Conservation (phyloP, 2,329 filamentous ascomycete genomes). For the Knoxdaviesia proteae region DNA sequence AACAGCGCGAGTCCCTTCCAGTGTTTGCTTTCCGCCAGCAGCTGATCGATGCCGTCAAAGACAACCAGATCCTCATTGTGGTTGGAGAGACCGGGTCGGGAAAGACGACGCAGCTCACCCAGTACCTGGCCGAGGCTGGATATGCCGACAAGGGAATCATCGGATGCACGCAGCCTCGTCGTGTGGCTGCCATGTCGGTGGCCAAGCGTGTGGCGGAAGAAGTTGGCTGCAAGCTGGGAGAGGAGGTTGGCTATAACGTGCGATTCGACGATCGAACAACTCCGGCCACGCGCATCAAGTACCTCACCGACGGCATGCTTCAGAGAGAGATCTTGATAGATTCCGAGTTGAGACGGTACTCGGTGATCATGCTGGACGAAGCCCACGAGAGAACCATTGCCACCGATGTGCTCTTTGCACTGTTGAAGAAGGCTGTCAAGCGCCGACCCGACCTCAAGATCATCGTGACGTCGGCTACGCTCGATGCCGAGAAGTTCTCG, state of each 20-base stretch:
- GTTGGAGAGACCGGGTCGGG: constrained; percentile 94
- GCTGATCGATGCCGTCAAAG: constrained; percentile 65
- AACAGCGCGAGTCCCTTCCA: constrained; percentile 76
- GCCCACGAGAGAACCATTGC: constrained; percentile 94
- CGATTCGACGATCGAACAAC: constrained; percentile 91
- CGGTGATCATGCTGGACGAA: constrained; percentile 94
- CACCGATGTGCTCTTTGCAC: constrained; percentile 83
- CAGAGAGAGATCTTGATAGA: constrained; percentile 88
- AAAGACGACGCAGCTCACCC: constrained; percentile 91
- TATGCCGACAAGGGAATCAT: constrained; percentile 78
- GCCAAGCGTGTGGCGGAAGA: constrained; percentile 93
- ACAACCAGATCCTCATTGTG: constrained; percentile 85
- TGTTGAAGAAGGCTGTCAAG: constrained; percentile 85
- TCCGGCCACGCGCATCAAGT: constrained; percentile 82
- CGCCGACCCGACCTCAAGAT: constrained; percentile 73
- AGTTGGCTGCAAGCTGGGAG: constrained; percentile 73
- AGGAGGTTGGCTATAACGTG: constrained; percentile 92
- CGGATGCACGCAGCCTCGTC: constrained; percentile 88
- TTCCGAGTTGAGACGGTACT: constrained; percentile 72
- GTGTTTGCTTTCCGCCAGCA: constrained; percentile 77
- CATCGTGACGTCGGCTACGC: constrained; percentile 88
- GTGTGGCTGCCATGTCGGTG: constrained; percentile 94
- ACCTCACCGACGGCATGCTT: constrained; percentile 99
- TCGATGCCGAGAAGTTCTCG: constrained; percentile 95
- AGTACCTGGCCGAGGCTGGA: constrained; percentile 83